Conservation (phyloP, 768 basidiomycete species). For the Cytidiella melzeri region DNA sequence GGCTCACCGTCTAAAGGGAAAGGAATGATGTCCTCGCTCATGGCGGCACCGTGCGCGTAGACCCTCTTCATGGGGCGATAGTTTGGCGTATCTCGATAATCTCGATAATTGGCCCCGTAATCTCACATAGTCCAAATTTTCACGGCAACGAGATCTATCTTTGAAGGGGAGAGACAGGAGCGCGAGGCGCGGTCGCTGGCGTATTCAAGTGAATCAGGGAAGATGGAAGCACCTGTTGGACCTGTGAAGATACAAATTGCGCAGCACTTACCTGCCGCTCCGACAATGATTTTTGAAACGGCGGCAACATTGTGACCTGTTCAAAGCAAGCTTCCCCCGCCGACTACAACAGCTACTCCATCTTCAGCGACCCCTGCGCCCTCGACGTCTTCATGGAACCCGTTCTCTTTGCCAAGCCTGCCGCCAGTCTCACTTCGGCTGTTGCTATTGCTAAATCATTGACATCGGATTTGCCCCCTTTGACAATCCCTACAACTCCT, state of each 20-base stretch:
- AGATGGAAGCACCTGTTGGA: constrained; percentile 22
- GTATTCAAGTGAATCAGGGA: constrained; percentile 52
- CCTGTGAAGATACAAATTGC: constrained; percentile 3
- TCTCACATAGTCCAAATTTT: constrained; percentile 48
- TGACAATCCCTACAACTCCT: constrained; percentile 5
- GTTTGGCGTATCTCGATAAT: constrained; percentile 35
- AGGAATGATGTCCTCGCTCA: constrained; percentile 30
- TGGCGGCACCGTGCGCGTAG: constrained; percentile 39
- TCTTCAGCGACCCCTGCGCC: neutral
- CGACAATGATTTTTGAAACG: neutral
- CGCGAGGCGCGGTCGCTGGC: constrained; percentile 75
- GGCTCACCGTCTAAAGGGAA: constrained; percentile 49
- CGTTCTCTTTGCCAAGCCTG: neutral
- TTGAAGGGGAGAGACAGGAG: constrained; percentile 86
- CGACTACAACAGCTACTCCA: neutral
- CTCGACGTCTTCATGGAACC: too few relatives aligned
- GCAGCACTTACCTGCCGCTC: neutral
- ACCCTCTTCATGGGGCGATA: constrained; percentile 36
- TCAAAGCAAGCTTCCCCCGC: neutral
- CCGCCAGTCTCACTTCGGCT: neutral
- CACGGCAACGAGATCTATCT: constrained; percentile 43
- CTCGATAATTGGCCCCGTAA: constrained; percentile 21
- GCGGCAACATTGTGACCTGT: neutral
- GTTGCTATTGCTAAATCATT: neutral
- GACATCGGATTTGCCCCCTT: constrained; percentile 2